Percentiles rank a stretch among this genome's conserved stretches.
These are phyloP conservation scores for Tetracladium setigerum DNA, from an alignment of 495 filamentous ascomycete species.

Conservation along the genomic window DNA sequence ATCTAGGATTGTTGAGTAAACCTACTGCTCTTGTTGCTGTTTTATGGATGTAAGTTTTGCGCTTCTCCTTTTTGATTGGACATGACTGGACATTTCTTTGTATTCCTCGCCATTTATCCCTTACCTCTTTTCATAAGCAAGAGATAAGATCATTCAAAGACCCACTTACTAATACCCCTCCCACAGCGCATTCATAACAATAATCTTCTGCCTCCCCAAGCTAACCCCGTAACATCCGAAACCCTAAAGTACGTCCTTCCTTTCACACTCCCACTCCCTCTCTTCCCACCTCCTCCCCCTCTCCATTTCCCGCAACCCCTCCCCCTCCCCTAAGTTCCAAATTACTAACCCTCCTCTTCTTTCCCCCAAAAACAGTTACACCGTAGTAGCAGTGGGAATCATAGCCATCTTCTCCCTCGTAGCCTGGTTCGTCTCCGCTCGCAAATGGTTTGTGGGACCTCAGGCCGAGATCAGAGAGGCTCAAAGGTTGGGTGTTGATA, in stretches of 20 bases:
- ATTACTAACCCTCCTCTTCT: no score
- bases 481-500: constrained; percentile 37
- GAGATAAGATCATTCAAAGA: no score
- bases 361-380: constrained; percentile 39
- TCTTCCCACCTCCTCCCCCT: no score
- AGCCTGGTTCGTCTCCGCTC: constrained; percentile 41
- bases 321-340: no score
- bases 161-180: no score
- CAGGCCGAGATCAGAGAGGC: constrained; percentile 42
- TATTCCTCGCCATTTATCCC: no score
- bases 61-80: no score
- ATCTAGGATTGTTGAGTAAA: constrained; percentile 46
- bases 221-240: constrained; percentile 48
- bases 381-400: constrained; percentile 56
- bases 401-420: constrained; percentile 37
- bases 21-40: constrained; percentile 43
- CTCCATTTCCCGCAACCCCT: no score
- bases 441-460: constrained; percentile 52
- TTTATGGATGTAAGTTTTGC: constrained; percentile 32
- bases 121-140: no score
- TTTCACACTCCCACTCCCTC: no score
- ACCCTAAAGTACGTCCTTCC: constrained; percentile 32
- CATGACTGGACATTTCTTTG: no score
- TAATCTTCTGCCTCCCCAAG: constrained; percentile 60
- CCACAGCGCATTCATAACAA: constrained; percentile 37